These are phyloP conservation scores for Phytophthora hybrid DNA, from an alignment of 352 stramenopile species.

Conservation along the genomic window DNA sequence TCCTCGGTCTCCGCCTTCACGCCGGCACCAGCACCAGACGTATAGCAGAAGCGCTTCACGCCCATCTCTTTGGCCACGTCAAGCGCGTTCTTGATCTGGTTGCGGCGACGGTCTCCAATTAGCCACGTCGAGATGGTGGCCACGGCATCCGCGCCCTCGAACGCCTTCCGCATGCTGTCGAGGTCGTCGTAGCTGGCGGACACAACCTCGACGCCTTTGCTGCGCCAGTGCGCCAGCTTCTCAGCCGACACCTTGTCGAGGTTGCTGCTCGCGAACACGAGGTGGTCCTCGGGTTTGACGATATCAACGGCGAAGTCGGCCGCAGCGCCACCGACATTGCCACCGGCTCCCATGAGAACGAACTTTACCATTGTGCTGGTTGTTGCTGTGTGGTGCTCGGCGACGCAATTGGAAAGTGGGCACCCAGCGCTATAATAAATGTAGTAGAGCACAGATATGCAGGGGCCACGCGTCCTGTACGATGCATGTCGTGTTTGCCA, in stretches of 20 bases:
- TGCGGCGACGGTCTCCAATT: slow-evolving; percentile 36
- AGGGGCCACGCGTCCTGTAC: background rate
- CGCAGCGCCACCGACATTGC: slow-evolving; percentile 30
- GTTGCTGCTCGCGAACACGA: slow-evolving; percentile 16
- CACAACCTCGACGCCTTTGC: slow-evolving; percentile 24
- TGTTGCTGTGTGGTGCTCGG: background rate
- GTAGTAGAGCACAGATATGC: background rate
- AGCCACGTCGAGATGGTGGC: slow-evolving; percentile 40
- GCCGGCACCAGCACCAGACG: slow-evolving; percentile 26
- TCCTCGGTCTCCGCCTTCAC: slow-evolving; percentile 30
- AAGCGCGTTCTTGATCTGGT: slow-evolving; percentile 34
- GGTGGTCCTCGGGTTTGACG: slow-evolving; percentile 15
- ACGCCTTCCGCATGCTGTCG: slow-evolving; percentile 38
- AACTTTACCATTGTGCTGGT: slow-evolving; percentile 22
- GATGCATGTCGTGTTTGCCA: background rate
- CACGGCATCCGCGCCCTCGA: slow-evolving; percentile 29
- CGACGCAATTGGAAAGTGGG: background rate
- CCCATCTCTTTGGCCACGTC: slow-evolving; percentile 27
- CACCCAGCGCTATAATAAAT: background rate
- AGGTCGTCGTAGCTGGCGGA: slow-evolving; percentile 34
- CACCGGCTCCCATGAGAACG: slow-evolving; percentile 36
- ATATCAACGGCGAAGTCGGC: slow-evolving; percentile 34
- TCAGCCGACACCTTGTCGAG: slow-evolving; percentile 5
- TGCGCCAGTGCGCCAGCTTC: background rate
- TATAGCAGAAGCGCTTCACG: slow-evolving; percentile 39